Percentiles rank a stretch among this genome's conserved stretches.
These are phyloP conservation scores for Xanthoparmelia taractica DNA, from an alignment of 495 filamentous ascomycete species.

Conservation along the genomic window DNA sequence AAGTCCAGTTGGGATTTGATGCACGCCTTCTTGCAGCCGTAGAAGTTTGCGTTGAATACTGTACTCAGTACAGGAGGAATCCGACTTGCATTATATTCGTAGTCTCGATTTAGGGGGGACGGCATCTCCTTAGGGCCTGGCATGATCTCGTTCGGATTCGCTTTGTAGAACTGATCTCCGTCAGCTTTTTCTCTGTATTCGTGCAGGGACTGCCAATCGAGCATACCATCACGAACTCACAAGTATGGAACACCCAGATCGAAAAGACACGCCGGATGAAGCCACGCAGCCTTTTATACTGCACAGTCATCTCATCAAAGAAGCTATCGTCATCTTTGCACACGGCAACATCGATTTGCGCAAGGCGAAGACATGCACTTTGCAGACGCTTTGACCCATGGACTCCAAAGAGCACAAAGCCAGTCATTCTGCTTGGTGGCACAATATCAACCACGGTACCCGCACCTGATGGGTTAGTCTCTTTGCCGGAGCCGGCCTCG, in stretches of 20 bases:
- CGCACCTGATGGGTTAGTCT: background rate
- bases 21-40: conserved; percentile 8
- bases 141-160: conserved; percentile 6
- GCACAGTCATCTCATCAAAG: background rate
- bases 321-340: conserved; percentile 5
- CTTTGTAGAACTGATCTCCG: conserved; percentile 1
- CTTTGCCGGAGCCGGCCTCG: background rate
- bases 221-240: conserved; percentile 1
- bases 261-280: background rate
- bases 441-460: background rate
- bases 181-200: background rate
- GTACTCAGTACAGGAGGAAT: background rate
- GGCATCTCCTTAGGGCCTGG: conserved; percentile 1
- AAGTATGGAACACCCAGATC: conserved; percentile 1
- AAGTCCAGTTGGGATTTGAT: conserved; percentile 1
- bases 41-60: background rate
- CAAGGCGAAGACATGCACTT: background rate
- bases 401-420: background rate
- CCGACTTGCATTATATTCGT: background rate
- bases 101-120: background rate
- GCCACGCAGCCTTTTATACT: background rate
- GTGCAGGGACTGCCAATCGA: background rate
- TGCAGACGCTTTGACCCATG: conserved; percentile 7
- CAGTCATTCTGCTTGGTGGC: background rate
- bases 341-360: conserved; percentile 2